These are phyloP conservation scores for Chondrostereum purpureum DNA, from an alignment of 1,284 basidiomycete species.

Conservation along the genomic window DNA sequence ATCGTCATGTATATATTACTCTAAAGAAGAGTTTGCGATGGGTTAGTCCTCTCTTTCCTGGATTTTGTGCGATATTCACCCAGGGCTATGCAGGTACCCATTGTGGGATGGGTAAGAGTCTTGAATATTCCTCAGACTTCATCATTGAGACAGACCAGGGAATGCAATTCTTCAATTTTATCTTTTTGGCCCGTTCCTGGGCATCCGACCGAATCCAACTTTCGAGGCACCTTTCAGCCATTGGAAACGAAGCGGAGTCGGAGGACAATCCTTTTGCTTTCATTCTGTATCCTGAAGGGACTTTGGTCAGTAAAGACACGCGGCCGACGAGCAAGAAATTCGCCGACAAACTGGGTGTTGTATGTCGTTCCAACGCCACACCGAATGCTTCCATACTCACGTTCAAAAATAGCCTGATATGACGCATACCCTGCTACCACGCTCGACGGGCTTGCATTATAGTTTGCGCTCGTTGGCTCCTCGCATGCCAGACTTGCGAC, in stretches of 20 bases:
- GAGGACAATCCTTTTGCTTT: conserved; percentile 72
- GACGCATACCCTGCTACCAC: conserved; percentile 75
- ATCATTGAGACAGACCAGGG: conserved; percentile 37
- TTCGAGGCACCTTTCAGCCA: conserved; percentile 46
- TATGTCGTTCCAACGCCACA: conserved; percentile 33
- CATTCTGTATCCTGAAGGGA: conserved; percentile 90
- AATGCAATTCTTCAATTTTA: conserved; percentile 91
- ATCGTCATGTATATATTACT: conserved; percentile 78
- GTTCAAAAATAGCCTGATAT: conserved; percentile 61
- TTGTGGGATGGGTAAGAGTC: conserved; percentile 77
- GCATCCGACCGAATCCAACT: conserved; percentile 72
- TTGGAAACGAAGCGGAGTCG: conserved; percentile 54
- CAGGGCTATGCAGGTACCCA: conserved; percentile 40
- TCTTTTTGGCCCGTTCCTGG: conserved; percentile 59
- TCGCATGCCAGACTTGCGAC: conserved; percentile 67
- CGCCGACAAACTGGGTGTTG: conserved; percentile 77
- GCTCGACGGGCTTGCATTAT: conserved; percentile 87
- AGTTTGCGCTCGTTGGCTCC: conserved; percentile 78
- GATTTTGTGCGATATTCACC: background rate
- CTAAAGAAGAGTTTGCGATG: conserved; percentile 87
- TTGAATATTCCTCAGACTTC: background rate
- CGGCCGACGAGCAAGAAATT: conserved; percentile 79
- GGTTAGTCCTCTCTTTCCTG: conserved; percentile 21
- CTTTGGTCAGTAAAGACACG: conserved; percentile 79
- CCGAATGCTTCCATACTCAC: conserved; percentile 1